Evolutionary conservation across 1,139 yeast species (phyloP), one percentile per base, ranked within the genome.

Genomic region (Saccharomyces uvarum): DNA sequence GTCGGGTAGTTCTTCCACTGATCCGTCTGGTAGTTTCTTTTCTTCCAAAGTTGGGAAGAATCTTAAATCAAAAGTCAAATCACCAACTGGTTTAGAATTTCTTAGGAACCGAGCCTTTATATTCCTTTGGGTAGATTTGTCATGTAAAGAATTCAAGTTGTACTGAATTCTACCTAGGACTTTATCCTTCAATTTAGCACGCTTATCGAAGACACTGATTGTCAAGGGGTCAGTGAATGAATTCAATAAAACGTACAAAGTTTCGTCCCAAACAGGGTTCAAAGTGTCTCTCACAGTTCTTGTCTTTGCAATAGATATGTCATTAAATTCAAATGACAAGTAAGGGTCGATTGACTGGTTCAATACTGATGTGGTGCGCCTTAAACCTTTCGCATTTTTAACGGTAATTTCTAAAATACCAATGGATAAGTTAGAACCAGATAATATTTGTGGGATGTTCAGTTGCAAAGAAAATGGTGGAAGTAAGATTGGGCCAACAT

Each of bases 301-400:
- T 3, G 96, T 85, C 62, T 83, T 80, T 4, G 84, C 93, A 64
- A 80, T 72, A 27, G 81, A 79, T 53, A 73, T 75, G 51, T 78
- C 77, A 57, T 75, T 75, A 67, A 86, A 81, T 14, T 84, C 84
- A 67, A 84, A 77, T 16, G 84, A 80, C 60, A 90, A 77, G 71
- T 88, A 93, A 9, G 98, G 97, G 69, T 91, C 97, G 63, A 88
- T 79, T 26, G 96, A 86, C 66, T 86, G 86, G 59, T 90, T 91
- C 61, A 80, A 67, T 51, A 85, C 75, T 56, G 74, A 70, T 49
- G 81, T 83, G 60, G 85, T 82, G 49, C 88, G 86, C 66, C 80
- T 82, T 65, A 93, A 75, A 46, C 79, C 80, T 60, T 76, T 77
- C 26, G 95, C 97, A 49, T 79, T 74, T 62, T 82, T 81, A 44